Base-by-base conservation (phyloP, 2,329 filamentous ascomycete genomes). In the Atkinsonella hypoxylon region DNA sequence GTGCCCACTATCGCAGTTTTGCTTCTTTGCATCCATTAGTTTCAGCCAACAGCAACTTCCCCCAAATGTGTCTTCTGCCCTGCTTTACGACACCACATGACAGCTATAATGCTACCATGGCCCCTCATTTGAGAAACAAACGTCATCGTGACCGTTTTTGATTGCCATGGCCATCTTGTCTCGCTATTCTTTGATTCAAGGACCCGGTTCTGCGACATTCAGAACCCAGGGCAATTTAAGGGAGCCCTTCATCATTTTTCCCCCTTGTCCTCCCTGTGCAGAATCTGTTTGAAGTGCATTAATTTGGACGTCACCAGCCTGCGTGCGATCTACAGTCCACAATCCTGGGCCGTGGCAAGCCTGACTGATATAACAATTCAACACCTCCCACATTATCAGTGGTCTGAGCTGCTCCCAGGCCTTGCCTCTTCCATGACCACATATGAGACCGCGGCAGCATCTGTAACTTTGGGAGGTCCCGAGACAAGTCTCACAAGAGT, bases 31-130 rank as follows among this genome's bases (percentile, higher is more conserved):
- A 34, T n/a, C 22, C 48, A 30, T 39, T 42, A 46, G 45, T 42
- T 34, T 34, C 36, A 49, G 50, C 41, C 42, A 49, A 36, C 39
- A 38, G 20, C 46, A 45, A 48, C 40, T 32, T 49, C 45, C 30
- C n/a, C 31, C 22, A 36, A 31, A 36, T 34, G 41, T 26, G 13
- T 34, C 4, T 17, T 44, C 39, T 52, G 53, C 53, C 55, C 44
- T 53, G 38, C 43, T 32, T 46, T 36, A 45, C 26, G 42, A 46
- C 51, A 47, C 47, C 41, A 32, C 38, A 34, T 41, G 45, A 49
- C 48, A 52, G 46, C 53, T 50, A 49, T 50, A 53, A 48, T 50
- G 48, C 47, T 38, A 48, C 38, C 34, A 30, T 12, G 22, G 44
- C 44, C 52, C 51, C 46, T 53, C 44, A 40, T 20, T 3, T 22